Conservation (phyloP, 1,139 yeast species). For the Pneumocystis canis region DNA sequence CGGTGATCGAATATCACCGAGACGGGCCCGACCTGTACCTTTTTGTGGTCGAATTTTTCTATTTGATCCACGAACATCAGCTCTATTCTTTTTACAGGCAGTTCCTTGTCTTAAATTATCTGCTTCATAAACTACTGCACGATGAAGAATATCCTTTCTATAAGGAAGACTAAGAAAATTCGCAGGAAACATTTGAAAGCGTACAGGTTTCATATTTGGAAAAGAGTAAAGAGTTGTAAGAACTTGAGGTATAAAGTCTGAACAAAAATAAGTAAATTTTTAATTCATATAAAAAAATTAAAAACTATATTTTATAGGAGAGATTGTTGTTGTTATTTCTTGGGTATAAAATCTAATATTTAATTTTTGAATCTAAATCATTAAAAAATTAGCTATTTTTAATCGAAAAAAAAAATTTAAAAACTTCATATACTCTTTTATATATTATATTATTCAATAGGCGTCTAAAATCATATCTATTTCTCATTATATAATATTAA, state of each 20-base stretch:
- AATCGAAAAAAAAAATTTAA: background rate
- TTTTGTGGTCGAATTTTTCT: slow-evolving; percentile 76
- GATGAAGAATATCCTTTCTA: slow-evolving; percentile 86
- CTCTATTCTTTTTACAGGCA: slow-evolving; percentile 49
- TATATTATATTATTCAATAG: background rate
- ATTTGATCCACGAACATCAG: slow-evolving; percentile 75
- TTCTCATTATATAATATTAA: background rate
- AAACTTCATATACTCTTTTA: background rate
- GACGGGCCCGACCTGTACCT: slow-evolving; percentile 90
- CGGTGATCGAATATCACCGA: slow-evolving; percentile 92
- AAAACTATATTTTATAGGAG: background rate
- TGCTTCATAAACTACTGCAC: slow-evolving; percentile 83
- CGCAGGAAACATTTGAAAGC: slow-evolving; percentile 61
- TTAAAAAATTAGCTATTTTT: background rate
- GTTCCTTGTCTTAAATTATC: slow-evolving; percentile 84
- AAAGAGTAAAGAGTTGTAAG: slow-evolving; percentile 49
- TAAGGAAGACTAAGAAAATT: slow-evolving; percentile 54
- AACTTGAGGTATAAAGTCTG: background rate
- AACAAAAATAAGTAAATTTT: slow-evolving; percentile 34
- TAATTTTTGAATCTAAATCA: background rate
- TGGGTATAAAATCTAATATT: background rate
- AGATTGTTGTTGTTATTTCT: background rate
- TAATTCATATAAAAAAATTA: background rate
- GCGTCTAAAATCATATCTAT: background rate
- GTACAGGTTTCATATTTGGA: slow-evolving; percentile 77